Conservation (phyloP, 108 stramenopile species). For the Parmales sp. region DNA sequence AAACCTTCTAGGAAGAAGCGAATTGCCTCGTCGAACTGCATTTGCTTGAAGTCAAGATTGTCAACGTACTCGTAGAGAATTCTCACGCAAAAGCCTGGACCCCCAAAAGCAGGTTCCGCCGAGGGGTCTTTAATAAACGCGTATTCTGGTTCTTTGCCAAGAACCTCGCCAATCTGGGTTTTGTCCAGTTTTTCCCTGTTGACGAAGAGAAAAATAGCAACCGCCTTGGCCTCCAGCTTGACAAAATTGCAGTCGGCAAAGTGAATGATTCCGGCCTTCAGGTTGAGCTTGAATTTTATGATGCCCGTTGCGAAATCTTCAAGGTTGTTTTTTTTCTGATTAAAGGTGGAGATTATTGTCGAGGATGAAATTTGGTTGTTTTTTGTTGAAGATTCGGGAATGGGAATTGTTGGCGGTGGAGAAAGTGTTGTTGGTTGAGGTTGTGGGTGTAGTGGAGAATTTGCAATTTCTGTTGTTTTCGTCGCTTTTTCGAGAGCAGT, state of each 20-base stretch:
- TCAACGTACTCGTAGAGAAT: slow-evolving; percentile 87
- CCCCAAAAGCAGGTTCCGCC: slow-evolving; percentile 60
- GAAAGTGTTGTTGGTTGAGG: too few species aligned
- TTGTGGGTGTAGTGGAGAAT: too few species aligned
- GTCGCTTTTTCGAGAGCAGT: too few species aligned
- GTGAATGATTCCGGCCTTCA: slow-evolving; percentile 76
- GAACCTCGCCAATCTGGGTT: slow-evolving; percentile 93
- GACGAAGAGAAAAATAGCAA: slow-evolving; percentile 76
- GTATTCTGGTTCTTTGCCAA: slow-evolving; percentile 90
- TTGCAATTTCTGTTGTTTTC: too few species aligned
- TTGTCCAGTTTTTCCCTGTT: slow-evolving; percentile 92
- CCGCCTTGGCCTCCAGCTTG: slow-evolving; percentile 57
- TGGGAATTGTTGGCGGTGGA: too few species aligned
- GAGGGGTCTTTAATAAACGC: slow-evolving; percentile 62
- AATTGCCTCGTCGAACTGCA: slow-evolving; percentile 91
- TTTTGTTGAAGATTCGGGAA: too few species aligned
- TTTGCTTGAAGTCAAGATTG: slow-evolving; percentile 69
- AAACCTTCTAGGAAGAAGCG: slow-evolving; percentile 89
- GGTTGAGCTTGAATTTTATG: slow-evolving; percentile 86
- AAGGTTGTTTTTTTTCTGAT: slow-evolving; percentile 66
- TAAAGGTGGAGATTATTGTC: slow-evolving; percentile 28
- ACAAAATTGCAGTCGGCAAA: slow-evolving; percentile 78
- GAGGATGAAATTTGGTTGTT: too few species aligned
- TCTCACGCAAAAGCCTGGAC: slow-evolving; percentile 73
- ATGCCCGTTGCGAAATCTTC: slow-evolving; percentile 81